These are phyloP conservation scores for Tephrocybe rancida DNA, from an alignment of 768 basidiomycete genomes.

Conservation along the genomic window DNA sequence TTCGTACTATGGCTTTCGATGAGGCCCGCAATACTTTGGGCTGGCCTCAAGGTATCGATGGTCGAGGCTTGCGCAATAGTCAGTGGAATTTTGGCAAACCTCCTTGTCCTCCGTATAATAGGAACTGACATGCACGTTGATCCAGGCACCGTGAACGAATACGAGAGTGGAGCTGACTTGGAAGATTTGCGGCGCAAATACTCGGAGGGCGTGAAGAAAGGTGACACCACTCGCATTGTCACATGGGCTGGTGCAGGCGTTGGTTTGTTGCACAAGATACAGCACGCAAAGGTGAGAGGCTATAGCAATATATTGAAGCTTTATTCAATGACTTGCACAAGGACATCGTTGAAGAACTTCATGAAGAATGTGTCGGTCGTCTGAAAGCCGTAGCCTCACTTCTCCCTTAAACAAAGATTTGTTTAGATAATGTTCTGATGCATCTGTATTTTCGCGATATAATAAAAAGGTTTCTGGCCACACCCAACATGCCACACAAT, in stretches of 20 bases:
- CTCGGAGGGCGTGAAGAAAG: slow-evolving; percentile 42
- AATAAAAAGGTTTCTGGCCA: not conserved
- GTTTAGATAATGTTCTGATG: too few relatives aligned
- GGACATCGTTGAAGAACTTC: slow-evolving; percentile 59
- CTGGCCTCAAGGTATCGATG: slow-evolving; percentile 67
- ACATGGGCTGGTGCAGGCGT: slow-evolving; percentile 75
- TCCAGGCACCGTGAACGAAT: slow-evolving; percentile 56
- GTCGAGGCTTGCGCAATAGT: slow-evolving; percentile 59
- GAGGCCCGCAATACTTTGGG: slow-evolving; percentile 52
- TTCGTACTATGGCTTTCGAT: slow-evolving; percentile 69
- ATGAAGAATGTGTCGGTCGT: slow-evolving; percentile 42
- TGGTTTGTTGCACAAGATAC: slow-evolving; percentile 48
- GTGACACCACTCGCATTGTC: slow-evolving; percentile 53
- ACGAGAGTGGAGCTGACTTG: slow-evolving; percentile 49
- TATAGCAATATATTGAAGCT: not conserved
- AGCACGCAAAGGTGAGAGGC: slow-evolving; percentile 39
- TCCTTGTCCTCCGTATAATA: not conserved
- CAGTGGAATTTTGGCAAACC: slow-evolving; percentile 20
- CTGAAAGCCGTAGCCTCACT: slow-evolving; percentile 30
- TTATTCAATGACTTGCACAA: slow-evolving; percentile 20
- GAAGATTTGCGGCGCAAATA: slow-evolving; percentile 45
- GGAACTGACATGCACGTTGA: not conserved
- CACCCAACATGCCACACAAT: too few relatives aligned
- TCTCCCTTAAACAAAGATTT: not conserved
- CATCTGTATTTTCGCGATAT: too few relatives aligned